A percentile compares a stretch with the other conserved stretches of the same genome.
phyloP scores from a whole-genome alignment of 495 filamentous ascomycete genomes.

The Aspergillus haitiensis region DNA sequence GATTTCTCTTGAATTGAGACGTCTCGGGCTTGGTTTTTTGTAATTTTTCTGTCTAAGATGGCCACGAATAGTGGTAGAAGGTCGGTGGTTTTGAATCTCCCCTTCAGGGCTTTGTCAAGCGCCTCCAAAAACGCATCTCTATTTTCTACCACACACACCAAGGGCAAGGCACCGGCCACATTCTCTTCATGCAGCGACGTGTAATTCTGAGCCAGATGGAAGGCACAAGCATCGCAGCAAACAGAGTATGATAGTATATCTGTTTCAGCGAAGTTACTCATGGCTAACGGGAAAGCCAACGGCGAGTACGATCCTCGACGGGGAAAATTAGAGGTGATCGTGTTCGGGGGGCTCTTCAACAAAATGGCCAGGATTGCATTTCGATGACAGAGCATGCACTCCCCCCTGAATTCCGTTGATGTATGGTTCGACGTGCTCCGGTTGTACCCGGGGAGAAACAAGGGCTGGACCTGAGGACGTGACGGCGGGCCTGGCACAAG shows the following conservation, averaged over 20 bases:
- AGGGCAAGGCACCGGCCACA: background rate
- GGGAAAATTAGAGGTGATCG: background rate
- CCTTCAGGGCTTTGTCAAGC: background rate
- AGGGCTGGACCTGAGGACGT: background rate
- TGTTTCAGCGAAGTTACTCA: constrained; percentile 1
- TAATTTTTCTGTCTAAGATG: background rate
- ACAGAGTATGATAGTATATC: background rate
- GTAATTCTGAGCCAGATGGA: background rate
- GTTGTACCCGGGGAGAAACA: background rate
- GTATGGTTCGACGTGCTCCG: background rate
- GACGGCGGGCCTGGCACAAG: background rate
- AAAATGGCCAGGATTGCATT: background rate
- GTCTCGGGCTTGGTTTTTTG: background rate
- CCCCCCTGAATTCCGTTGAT: background rate
- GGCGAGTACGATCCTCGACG: background rate
- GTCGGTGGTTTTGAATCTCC: background rate
- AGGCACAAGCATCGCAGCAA: background rate
- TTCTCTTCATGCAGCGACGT: background rate
- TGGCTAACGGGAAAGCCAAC: background rate
- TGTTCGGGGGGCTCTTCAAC: no score
- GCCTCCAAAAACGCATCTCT: background rate
- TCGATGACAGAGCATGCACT: constrained; percentile 1
- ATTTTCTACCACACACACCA: background rate
- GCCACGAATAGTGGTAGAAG: background rate
- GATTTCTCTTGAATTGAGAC: background rate